Conservation (phyloP, 805 yeast genomes). For the Suhomyces sp. region DNA sequence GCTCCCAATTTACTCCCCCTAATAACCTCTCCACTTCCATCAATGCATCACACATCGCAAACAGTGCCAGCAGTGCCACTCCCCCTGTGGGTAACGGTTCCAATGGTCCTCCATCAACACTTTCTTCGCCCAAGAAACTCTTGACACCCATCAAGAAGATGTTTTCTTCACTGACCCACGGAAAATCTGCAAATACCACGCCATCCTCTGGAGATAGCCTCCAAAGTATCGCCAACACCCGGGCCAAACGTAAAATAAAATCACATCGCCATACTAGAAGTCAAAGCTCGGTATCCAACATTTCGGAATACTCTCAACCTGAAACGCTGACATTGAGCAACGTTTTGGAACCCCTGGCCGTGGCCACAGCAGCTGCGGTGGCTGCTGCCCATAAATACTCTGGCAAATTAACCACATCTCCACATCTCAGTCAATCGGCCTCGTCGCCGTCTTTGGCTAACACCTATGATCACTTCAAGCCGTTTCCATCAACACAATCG, state of each 20-base stretch:
- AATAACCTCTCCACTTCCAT: too few species aligned
- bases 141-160: conserved; percentile 27
- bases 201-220: conserved; percentile 8
- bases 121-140: conserved; percentile 25
- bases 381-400: conserved; percentile 3
- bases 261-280: conserved; percentile 9
- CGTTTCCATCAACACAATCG: conserved; percentile 4
- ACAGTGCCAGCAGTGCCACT: neutral
- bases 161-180: conserved; percentile 18
- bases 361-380: conserved; percentile 12
- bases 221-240: conserved; percentile 3
- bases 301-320: conserved; percentile 1
- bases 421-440: conserved; percentile 1
- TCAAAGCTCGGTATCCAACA: conserved; percentile 9
- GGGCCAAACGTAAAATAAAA: neutral
- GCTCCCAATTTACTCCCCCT: conserved; percentile 10
- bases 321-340: neutral
- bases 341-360: conserved; percentile 3
- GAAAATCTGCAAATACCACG: conserved; percentile 11
- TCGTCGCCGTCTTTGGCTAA: conserved; percentile 5
- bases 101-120: neutral
- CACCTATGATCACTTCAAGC: neutral
- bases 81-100: neutral
- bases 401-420: neutral
- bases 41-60: too few species aligned